Conservation (phyloP, 1,284 basidiomycete species). For the Pseudozyma sp. region DNA sequence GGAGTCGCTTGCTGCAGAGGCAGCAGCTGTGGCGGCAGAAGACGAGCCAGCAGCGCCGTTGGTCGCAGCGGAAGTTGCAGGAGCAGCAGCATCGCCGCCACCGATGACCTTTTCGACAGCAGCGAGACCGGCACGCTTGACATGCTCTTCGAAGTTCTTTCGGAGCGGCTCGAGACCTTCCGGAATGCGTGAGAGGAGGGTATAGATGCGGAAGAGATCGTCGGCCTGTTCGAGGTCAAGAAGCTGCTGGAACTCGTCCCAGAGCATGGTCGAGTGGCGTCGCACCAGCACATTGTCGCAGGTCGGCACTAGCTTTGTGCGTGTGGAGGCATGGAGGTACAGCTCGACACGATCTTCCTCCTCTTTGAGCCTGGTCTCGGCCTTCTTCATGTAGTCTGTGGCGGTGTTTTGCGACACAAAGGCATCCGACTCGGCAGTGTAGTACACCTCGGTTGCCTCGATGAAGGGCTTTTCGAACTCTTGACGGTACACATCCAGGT, state of each 20-base stretch:
- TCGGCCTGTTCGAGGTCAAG: slow-evolving; percentile 93
- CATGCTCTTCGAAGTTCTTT: slow-evolving; percentile 92
- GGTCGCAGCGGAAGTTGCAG: slow-evolving; percentile 9
- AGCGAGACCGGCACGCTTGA: slow-evolving; percentile 86
- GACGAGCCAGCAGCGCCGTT: slow-evolving; percentile 68
- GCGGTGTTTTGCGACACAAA: slow-evolving; percentile 91
- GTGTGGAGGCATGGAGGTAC: slow-evolving; percentile 80
- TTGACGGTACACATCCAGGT: slow-evolving; percentile 92
- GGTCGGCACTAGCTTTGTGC: slow-evolving; percentile 77
- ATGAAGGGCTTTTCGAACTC: slow-evolving; percentile 93
- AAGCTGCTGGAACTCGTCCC: slow-evolving; percentile 92
- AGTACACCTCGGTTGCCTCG: slow-evolving; percentile 87
- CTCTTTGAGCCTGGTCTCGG: slow-evolving; percentile 89
- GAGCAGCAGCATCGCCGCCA: slow-evolving; percentile 67
- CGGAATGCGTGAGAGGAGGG: slow-evolving; percentile 85
- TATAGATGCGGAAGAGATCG: slow-evolving; percentile 87
- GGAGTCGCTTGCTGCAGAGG: slow-evolving; percentile 71
- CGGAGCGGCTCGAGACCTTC: slow-evolving; percentile 92
- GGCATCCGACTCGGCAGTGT: slow-evolving; percentile 87
- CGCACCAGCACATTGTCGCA: slow-evolving; percentile 94
- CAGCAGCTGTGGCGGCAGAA: slow-evolving; percentile 22
- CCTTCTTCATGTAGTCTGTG: slow-evolving; percentile 96
- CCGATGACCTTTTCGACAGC: slow-evolving; percentile 83
- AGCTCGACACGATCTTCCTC: slow-evolving; percentile 96
- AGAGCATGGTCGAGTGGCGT: slow-evolving; percentile 86